A percentile compares a stretch with the other conserved stretches of the same genome.
Evolutionary conservation across 1,284 basidiomycete genomes (phyloP).

Genomic region (Athelia sp.): DNA sequence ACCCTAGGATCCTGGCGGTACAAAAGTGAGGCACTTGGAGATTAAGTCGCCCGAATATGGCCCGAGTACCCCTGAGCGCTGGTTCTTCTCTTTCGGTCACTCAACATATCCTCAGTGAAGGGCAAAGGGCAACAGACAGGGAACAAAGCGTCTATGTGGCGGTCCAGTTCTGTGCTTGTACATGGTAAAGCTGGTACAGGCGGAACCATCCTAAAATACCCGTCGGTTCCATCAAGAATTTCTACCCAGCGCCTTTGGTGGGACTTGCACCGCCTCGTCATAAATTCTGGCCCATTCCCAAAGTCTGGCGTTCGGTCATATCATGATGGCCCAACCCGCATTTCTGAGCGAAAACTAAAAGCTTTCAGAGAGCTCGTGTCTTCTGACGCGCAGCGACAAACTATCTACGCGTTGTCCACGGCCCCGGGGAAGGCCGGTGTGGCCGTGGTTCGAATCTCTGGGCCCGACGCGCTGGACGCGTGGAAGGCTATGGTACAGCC

Average conservation of each 20-base stretch:
- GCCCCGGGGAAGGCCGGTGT: conserved; percentile 80
- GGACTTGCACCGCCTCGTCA: conserved; percentile 12
- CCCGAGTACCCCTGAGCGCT: too few species aligned
- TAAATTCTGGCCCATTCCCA: not conserved
- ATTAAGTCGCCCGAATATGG: too few species aligned
- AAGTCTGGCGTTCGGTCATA: too few species aligned
- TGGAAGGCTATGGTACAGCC: conserved; percentile 51
- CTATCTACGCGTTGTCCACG: conserved; percentile 85
- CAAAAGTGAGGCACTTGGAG: not conserved
- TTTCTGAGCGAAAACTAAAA: too few species aligned
- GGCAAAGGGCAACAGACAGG: too few species aligned
- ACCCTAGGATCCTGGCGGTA: not conserved
- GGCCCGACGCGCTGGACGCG: conserved; percentile 59
- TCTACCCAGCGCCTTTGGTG: not conserved
- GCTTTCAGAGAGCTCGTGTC: too few species aligned
- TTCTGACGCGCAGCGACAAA: conserved; percentile 53
- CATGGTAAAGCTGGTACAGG: too few species aligned
- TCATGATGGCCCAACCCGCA: too few species aligned
- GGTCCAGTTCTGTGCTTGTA: too few species aligned
- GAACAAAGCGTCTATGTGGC: conserved; percentile 10
- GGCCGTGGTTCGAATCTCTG: conserved; percentile 78
- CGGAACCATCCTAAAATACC: too few species aligned
- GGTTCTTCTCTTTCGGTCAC: too few species aligned
- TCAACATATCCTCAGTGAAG: too few species aligned
- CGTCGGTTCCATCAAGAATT: conserved; percentile 12